Evolutionary conservation across 257 asterid species (phyloP).

Genomic region (Perilla frutescens): DNA sequence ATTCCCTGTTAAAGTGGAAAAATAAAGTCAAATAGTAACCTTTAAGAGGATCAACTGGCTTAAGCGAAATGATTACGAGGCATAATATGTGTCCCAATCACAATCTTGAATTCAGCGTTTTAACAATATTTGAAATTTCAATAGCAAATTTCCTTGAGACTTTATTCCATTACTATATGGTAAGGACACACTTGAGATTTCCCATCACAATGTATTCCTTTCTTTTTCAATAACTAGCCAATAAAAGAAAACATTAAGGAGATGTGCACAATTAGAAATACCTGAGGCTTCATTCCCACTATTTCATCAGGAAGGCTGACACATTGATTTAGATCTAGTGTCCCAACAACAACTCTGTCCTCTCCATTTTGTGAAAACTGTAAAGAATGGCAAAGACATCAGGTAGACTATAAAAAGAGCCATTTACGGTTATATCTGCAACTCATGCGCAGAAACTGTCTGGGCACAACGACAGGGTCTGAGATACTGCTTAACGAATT

Average conservation of each 20-base stretch:
- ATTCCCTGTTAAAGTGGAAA: constrained; percentile 63
- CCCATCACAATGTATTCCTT: neutral
- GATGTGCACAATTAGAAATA: constrained; percentile 29
- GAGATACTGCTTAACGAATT: neutral
- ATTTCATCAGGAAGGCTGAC: constrained; percentile 86
- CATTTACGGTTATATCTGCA: neutral
- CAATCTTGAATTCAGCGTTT: neutral
- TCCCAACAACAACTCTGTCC: constrained; percentile 83
- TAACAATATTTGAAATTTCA: neutral
- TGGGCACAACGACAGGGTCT: neutral
- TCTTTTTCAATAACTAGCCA: neutral
- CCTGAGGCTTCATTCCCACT: constrained; percentile 80
- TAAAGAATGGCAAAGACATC: constrained; percentile 24
- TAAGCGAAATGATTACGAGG: constrained; percentile 19
- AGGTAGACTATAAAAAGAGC: neutral
- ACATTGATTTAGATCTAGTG: constrained; percentile 89
- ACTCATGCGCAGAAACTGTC: neutral
- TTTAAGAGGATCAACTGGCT: constrained; percentile 24
- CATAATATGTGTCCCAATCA: constrained; percentile 2
- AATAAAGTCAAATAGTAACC: constrained; percentile 24
- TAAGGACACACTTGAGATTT: neutral
- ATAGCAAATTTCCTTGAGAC: neutral
- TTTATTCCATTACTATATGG: neutral
- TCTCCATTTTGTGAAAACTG: constrained; percentile 67
- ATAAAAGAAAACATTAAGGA: neutral